Percentiles rank a stretch among this genome's conserved stretches.
Conservation (phyloP, 495 filamentous ascomycete genomes). For the Hypoxylon lienhwacheense region DNA sequence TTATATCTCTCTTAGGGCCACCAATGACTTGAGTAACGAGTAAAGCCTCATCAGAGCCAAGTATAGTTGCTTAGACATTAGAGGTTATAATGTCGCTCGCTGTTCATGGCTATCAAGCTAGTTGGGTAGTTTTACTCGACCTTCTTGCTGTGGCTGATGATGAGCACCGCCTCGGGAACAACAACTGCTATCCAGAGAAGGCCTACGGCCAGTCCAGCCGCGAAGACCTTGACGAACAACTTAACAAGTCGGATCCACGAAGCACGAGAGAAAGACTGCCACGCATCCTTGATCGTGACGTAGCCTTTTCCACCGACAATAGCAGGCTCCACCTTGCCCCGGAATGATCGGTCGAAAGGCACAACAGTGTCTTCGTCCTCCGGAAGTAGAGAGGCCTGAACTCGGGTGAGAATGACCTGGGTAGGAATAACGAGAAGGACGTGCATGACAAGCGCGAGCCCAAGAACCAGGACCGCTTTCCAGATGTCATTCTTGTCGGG, state of each 20-base stretch:
- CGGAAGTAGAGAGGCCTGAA: conserved; percentile 55
- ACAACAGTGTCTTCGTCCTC: conserved; percentile 53
- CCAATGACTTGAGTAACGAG: no score
- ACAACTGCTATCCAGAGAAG: conserved; percentile 50
- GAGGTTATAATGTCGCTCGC: neutral
- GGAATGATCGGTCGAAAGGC: conserved; percentile 56
- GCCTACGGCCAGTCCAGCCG: conserved; percentile 49
- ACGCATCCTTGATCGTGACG: conserved; percentile 69
- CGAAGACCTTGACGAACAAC: conserved; percentile 65
- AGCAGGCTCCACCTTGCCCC: conserved; percentile 54
- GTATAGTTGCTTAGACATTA: no score
- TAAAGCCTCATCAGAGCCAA: neutral
- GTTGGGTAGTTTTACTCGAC: conserved; percentile 12
- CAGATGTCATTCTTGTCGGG: conserved; percentile 32
- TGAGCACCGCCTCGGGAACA: conserved; percentile 35
- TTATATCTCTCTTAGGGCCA: no score
- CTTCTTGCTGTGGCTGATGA: conserved; percentile 37
- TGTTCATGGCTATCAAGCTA: neutral
- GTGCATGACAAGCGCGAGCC: conserved; percentile 34
- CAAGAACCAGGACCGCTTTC: conserved; percentile 40
- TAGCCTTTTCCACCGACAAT: conserved; percentile 70
- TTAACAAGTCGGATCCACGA: conserved; percentile 67
- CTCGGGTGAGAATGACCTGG: conserved; percentile 47
- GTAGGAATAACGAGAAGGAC: conserved; percentile 47
- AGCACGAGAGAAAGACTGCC: conserved; percentile 67